Base-by-base conservation (phyloP, 768 basidiomycete genomes). In the Amanita fuliginea region DNA sequence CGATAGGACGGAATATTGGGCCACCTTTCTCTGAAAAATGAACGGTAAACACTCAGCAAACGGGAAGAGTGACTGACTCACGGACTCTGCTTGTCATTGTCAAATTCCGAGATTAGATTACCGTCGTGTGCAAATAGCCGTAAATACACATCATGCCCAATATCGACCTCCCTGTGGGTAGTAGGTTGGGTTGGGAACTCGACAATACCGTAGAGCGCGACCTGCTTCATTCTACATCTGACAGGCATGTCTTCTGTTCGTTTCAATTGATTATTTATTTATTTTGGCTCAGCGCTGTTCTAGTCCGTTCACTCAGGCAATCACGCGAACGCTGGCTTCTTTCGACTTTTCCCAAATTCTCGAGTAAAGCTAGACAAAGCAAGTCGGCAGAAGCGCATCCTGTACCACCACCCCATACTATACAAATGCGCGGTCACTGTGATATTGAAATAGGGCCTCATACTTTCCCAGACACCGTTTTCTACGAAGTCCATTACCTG, bases 381-480 rank as follows among this genome's bases (percentile, higher is more conserved):
- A 84, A 81, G 56, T 67, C 68, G n/a, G 60, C 71, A 0, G 61
- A 66, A 33, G 22, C 33, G 6, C 33, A 33, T 19, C 72, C 76
- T 45, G 66, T 72, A 21, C 78, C 78, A 35, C 83, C 83, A 2
- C 78, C 83, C 0, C 83, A 87, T 59, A 81, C 76, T 1, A 75
- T 81, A 48, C 77, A 78, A 55, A 70, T 70, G 28, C 71, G 81
- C 32, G 86, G 85, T 40, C 77, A 70, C 58, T 89, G 81, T 60
- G 77, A 82, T 48, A 62, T 92, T 33, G 72, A 78, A 56, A 77
- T 91, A 28, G 88, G 87, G 4, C 88, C 88, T 11, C 86, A 87
- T 61, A 65, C 70, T 22, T 90, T 90, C 57, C 59, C 68, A 30
- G 77, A 81, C 19, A 87, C 86, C 0, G 68, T 74, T 0, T 68